Evolutionary conservation across 2,329 filamentous ascomycete genomes (phyloP), one percentile per base, ranked within the genome.

Genomic region (Trichoderma gracile): DNA sequence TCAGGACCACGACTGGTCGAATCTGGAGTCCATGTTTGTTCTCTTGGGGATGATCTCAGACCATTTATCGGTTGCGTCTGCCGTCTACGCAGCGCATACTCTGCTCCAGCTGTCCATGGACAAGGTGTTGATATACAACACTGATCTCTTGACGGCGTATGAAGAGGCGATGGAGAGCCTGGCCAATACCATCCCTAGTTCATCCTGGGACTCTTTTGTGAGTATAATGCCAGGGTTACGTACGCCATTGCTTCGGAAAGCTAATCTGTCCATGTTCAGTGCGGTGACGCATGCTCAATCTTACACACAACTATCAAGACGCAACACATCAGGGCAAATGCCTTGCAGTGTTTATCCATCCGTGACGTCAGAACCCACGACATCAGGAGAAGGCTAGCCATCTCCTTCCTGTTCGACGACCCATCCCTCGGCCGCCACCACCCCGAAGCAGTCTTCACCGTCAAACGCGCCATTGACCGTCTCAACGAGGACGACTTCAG

Each of bases 361-460:
- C 79, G 77, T 6, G 81, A 78, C 3, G 70, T 78, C 0, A 75
- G 75, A 17, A 75, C 84, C 1, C 83, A 89, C 66, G 83, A 88
- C 42, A 78, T 94, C 30, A 84, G 88, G 38, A 82, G 89, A 12
- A 80, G 88, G 40, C 80, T 95, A 8, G 89, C 91, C 3, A 78
- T 89, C 5, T 82, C 84, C 1, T 88, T 86, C 68, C 79, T 91
- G 67, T 84, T 91, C 66, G 73, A 80, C 33, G 79, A 87, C 67
- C 69, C 78, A 0, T 67, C 73, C 0, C 76, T 82, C 1, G 77
- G 78, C 9, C 73, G 75, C 30, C 72, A 76, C 14, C 73, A 79
- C 27, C 76, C 82, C 0, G 76, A 83, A 62, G 71, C 75, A 23
- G 71, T 71, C 6, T 72, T 85, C 43, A 77, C 74, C 43, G 70